A percentile compares a stretch with the other conserved stretches of the same genome.
phyloP scores from a whole-genome alignment of 495 filamentous ascomycete species.

The Penicillium paradoxum region DNA sequence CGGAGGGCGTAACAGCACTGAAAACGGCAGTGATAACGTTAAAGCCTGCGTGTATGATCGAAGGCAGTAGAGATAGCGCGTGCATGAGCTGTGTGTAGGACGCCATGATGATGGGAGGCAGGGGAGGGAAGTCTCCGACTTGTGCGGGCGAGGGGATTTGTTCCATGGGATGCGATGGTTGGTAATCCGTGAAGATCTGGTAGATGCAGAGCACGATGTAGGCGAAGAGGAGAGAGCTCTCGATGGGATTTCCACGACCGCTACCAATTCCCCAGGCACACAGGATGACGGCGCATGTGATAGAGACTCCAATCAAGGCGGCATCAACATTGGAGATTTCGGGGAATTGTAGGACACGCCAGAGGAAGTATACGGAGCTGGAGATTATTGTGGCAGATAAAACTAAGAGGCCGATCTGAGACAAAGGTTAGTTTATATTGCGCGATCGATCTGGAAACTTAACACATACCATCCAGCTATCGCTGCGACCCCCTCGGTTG shows the following conservation, averaged over 20 bases:
- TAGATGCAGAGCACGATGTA: constrained; percentile 97
- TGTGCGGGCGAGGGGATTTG: constrained; percentile 50
- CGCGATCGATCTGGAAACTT: constrained; percentile 1
- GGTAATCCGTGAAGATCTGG: constrained; percentile 98
- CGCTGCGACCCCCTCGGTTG: constrained; percentile 77
- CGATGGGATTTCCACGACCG: constrained; percentile 90
- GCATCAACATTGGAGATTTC: constrained; percentile 92
- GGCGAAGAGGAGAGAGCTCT: constrained; percentile 92
- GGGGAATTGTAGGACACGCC: constrained; percentile 88
- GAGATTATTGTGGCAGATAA: constrained; percentile 87
- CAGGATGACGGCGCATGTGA: constrained; percentile 87
- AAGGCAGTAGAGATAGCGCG: constrained; percentile 75
- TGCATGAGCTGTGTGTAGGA: constrained; percentile 89
- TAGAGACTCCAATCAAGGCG: constrained; percentile 81
- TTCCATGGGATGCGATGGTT: constrained; percentile 62
- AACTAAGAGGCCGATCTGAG: constrained; percentile 79
- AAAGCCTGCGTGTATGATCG: constrained; percentile 76
- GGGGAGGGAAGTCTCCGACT: constrained; percentile 79
- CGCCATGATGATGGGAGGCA: constrained; percentile 98
- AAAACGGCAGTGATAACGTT: constrained; percentile 85
- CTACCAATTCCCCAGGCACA: constrained; percentile 92
- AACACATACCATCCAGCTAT: constrained; percentile 89
- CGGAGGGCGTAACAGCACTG: constrained; percentile 88
- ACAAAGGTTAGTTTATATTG: constrained; percentile 22
- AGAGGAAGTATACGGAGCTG: constrained; percentile 92